Conservation (phyloP, 1,284 basidiomycete species). For the Ceratobasidium sp. region DNA sequence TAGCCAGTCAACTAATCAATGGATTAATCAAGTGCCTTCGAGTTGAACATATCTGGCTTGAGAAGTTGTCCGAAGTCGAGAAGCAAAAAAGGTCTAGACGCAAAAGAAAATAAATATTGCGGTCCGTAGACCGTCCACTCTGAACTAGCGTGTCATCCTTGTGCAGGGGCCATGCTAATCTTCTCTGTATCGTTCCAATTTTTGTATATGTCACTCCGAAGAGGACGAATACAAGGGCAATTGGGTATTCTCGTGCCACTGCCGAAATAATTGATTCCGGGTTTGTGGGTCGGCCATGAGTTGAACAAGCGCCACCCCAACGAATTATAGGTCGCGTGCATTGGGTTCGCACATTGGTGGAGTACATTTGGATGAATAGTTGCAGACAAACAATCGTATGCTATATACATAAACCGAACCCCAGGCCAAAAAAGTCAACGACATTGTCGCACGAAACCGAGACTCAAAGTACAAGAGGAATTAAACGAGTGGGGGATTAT, state of each 20-base stretch:
- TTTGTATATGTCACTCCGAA: not conserved
- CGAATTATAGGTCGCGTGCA: no score
- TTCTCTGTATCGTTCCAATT: constrained; percentile 20
- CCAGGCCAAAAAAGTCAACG: not conserved
- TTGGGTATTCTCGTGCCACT: no score
- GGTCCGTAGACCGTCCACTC: constrained; percentile 31
- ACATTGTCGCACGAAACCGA: constrained; percentile 4
- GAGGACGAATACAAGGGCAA: not conserved
- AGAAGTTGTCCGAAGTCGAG: no score
- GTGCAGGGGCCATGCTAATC: constrained; percentile 30
- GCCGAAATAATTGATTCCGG: constrained; percentile 18
- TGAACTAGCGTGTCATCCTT: constrained; percentile 35
- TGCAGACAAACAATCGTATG: constrained; percentile 5
- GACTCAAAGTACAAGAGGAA: constrained; percentile 12
- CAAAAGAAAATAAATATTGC: constrained; percentile 13
- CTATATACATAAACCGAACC: constrained; percentile 18
- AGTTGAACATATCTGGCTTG: no score
- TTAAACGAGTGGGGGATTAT: not conserved
- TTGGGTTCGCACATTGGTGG: no score
- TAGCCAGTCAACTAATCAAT: not conserved
- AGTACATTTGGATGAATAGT: no score
- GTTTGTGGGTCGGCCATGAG: not conserved
- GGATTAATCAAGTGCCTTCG: no score
- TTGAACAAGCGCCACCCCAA: not conserved
- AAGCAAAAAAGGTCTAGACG: not conserved